Percentiles rank a stretch among this genome's conserved stretches.
phyloP scores from a whole-genome alignment of 2,329 filamentous ascomycete genomes.

The Acephala macrosclerotiorum region DNA sequence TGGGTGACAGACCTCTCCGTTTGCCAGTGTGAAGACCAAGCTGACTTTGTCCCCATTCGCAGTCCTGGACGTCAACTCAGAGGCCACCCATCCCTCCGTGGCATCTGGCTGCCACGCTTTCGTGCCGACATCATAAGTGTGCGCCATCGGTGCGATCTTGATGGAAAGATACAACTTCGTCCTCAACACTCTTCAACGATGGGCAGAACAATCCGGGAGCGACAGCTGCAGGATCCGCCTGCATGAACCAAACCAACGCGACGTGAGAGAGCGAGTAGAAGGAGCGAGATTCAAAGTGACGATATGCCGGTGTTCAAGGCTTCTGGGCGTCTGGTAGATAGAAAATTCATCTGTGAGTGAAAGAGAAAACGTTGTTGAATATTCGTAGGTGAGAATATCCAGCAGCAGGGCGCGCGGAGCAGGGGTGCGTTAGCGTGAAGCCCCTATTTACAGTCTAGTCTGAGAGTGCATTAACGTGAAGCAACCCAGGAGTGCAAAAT shows the following conservation, averaged over 20 bases:
- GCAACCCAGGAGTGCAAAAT: not conserved
- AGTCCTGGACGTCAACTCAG: constrained; percentile 87
- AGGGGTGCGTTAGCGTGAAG: not conserved
- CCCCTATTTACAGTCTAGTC: not conserved
- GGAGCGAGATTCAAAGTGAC: constrained; percentile 5
- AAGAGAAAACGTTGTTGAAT: constrained; percentile 7
- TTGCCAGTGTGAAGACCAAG: constrained; percentile 87
- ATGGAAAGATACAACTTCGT: constrained; percentile 24
- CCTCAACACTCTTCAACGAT: constrained; percentile 32
- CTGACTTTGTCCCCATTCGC: constrained; percentile 85
- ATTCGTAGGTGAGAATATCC: constrained; percentile 6
- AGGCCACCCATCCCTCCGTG: constrained; percentile 96
- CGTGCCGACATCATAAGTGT: constrained; percentile 95
- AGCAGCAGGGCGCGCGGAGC: not conserved
- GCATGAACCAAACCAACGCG: constrained; percentile 38
- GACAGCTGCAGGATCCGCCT: constrained; percentile 35
- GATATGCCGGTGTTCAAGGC: not conserved
- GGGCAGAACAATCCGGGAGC: constrained; percentile 29
- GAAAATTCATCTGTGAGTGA: constrained; percentile 8
- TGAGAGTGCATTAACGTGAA: constrained; percentile 5
- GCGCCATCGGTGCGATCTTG: constrained; percentile 70
- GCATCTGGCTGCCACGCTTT: constrained; percentile 98
- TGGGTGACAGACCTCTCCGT: constrained; percentile 77
- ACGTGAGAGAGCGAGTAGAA: constrained; percentile 8
- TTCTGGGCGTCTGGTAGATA: constrained; percentile 1